Percentiles rank a stretch among this genome's conserved stretches.
phyloP scores from a whole-genome alignment of 2,329 filamentous ascomycete species.

The Exophiala oligosperma region DNA sequence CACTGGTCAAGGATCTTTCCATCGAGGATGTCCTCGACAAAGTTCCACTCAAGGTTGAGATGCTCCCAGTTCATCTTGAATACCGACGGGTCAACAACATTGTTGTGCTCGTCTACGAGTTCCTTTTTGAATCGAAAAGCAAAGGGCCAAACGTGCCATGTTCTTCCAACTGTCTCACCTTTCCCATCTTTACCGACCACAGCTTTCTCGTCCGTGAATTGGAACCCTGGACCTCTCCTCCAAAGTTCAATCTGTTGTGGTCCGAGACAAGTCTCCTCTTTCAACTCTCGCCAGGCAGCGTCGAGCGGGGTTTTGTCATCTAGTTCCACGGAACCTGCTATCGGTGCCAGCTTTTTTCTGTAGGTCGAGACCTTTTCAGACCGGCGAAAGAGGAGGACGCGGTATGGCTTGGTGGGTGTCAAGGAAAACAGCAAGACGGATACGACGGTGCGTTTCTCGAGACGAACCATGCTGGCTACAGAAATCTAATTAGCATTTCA shows the following conservation, averaged over 20 bases:
- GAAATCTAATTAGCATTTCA: neutral
- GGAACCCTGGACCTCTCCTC: slow-evolving; percentile 59
- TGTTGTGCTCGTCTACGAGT: slow-evolving; percentile 16
- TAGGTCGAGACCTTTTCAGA: slow-evolving; percentile 63
- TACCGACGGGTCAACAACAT: slow-evolving; percentile 45
- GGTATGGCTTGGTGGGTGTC: slow-evolving; percentile 25
- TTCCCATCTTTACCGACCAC: slow-evolving; percentile 8
- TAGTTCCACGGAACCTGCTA: slow-evolving; percentile 61
- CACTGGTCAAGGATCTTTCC: slow-evolving; percentile 45
- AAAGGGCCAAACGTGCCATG: slow-evolving; percentile 65
- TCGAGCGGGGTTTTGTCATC: slow-evolving; percentile 54
- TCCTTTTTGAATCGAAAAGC: slow-evolving; percentile 40
- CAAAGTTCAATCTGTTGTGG: slow-evolving; percentile 50
- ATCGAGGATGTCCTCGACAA: slow-evolving; percentile 48
- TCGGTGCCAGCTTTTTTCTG: slow-evolving; percentile 59
- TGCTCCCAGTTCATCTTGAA: slow-evolving; percentile 66
- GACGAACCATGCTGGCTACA: neutral
- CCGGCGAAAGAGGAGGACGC: slow-evolving; percentile 63
- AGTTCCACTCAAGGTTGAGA: slow-evolving; percentile 58
- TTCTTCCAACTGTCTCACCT: slow-evolving; percentile 9
- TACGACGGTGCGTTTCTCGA: slow-evolving; percentile 38
- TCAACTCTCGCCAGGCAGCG: slow-evolving; percentile 63
- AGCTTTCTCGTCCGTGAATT: slow-evolving; percentile 55
- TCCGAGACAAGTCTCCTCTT: slow-evolving; percentile 61
- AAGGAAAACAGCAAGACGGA: slow-evolving; percentile 45